Conservation (phyloP, 176 grass and related monocot genomes). For the Juncus effusus region DNA sequence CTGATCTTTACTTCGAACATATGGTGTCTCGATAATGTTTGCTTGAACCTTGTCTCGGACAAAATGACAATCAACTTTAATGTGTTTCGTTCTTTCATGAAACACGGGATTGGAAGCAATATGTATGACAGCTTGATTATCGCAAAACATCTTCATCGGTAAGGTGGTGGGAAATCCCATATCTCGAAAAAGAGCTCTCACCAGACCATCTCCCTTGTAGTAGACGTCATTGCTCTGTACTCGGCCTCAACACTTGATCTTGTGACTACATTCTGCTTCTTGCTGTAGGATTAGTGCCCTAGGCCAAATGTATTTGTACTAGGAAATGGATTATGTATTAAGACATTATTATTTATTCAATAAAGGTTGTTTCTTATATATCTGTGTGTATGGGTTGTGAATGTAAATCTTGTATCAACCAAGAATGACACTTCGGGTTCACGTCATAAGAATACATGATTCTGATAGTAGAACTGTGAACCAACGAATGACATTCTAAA, state of each 20-base stretch:
- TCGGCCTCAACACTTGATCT: not conserved
- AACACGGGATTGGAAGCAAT: conserved; percentile 7
- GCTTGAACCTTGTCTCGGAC: not conserved
- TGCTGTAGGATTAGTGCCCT: too few relatives aligned
- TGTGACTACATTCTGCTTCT: not conserved
- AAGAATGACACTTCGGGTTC: too few relatives aligned
- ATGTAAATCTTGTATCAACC: too few relatives aligned
- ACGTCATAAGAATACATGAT: too few relatives aligned
- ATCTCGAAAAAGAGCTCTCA: conserved; percentile 1
- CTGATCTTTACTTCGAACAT: not conserved
- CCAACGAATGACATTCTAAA: too few relatives aligned
- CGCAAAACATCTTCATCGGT: conserved; percentile 9
- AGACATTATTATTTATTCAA: too few relatives aligned
- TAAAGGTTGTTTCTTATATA: too few relatives aligned
- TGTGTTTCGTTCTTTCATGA: too few relatives aligned
- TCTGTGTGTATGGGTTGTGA: too few relatives aligned
- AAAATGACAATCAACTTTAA: not conserved
- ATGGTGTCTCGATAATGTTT: not conserved
- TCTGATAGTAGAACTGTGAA: too few relatives aligned
- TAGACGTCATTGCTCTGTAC: not conserved
- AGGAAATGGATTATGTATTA: too few relatives aligned
- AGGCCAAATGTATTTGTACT: too few relatives aligned
- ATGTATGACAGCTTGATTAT: not conserved
- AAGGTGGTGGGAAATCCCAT: not conserved
- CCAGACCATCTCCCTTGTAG: not conserved